Evolutionary conservation across 2,329 filamentous ascomycete genomes (phyloP), one percentile per base, ranked within the genome.

Genomic region (Fusarium bulbicola): DNA sequence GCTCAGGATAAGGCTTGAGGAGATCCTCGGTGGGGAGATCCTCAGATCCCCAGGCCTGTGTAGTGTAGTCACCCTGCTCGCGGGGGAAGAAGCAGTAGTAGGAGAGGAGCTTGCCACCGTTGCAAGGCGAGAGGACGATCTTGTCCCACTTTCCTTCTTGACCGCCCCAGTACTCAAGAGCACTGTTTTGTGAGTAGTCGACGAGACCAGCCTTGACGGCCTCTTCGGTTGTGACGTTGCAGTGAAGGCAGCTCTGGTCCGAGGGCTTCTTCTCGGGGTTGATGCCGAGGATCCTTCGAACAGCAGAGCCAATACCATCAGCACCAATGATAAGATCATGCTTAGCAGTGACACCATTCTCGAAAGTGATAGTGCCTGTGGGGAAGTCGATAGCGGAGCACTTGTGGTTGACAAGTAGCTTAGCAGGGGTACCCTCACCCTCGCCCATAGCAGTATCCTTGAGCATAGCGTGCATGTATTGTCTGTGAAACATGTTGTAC

Each of bases 141-240:
- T 93, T 93, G 80, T 92, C 88, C 85, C 84, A 89, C 76, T 88
- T 89, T 62, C 82, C 83, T 60, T 90, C 88, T 59, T 90, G 87
- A 4, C 91, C 91, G 32, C 91, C 91, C 91, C 91, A 93, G 83
- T 92, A 93, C 79, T 93, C 89, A 1, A 93, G 83, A 0, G 90
- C 91, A 32, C 79, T 83, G 81, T 92, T 79, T 39, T 85, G 76
- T 0, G 89, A 89, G 80, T 91, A 92, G 78, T 92, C 89, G 37
- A 89, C 85, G 0, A 92, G 85, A 5, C 91, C 91, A 2, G 88
- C 82, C 64, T 84, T 83, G 36, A 89, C 85, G 2, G 88, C 89
- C n/a, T 91, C 85, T 42, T 88, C 87, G 1, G 90, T 91, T 26
- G 80, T 80, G 62, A 93, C 89, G 77, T 92, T 93, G 68, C 88